Base-by-base conservation (phyloP, 345 rosid species). In the Arabidopsis arenosa region DNA sequence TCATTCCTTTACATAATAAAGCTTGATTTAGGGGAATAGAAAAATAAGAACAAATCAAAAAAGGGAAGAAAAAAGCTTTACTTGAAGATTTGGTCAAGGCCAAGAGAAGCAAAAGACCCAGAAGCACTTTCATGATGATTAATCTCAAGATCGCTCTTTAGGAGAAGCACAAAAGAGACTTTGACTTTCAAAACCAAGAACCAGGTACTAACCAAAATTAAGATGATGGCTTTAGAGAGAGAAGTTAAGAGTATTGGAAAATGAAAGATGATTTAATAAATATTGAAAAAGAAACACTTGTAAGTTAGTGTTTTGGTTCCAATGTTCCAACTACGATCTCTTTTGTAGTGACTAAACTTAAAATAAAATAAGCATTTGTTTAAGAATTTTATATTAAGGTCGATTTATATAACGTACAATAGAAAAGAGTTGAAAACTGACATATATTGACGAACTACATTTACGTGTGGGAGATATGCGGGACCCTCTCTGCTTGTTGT, bases 41-140 rank as follows among this genome's bases (percentile, higher is more conserved):
- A 54, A 40, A 59, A 40, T 18, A 61, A 62, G 53, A 33, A 17
- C 1, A 7, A 26, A 54, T 26, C 26, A 11, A 41, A 59, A 4
- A 23, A 12, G 47, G 9, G 21, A 40, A 75, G 75, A 9, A 67
- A 75, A 62, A 35, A 63, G 52, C 9, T 86, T 85, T 84, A 94
- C 98, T 86, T 82, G 97, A 89, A 84, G 73, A 76, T 63, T 84
- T 92, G 13, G 82, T 48, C 35, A 86, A 66, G 84, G 92, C 85
- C 76, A 85, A 73, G 79, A 90, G 75, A 62, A 92, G 82, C 83
- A 85, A 61, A 17, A 89, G 68, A 63, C 60, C 60, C 36, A 85
- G 65, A 61, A 89, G 66, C 77, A 82, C 49, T 77, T 84, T 85
- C 98, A 94, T 94, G 85, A 74, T 68, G 69, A 72, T 71, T 60